Conservation (phyloP, 352 stramenopile species). For the Blastocystis sp. region DNA sequence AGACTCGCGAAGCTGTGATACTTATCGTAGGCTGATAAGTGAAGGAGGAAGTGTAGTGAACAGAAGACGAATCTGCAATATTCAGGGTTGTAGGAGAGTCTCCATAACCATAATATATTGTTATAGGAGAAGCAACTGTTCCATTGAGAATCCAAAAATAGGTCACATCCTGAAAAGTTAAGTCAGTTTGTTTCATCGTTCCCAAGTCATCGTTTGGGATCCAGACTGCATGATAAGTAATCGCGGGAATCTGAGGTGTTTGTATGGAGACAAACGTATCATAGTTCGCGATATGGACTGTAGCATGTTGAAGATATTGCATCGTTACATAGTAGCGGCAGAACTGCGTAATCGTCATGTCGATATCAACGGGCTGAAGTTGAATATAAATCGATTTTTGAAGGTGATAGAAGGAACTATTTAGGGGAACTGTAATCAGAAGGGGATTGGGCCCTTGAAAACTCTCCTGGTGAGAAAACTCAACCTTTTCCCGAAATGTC, state of each 20-base stretch:
- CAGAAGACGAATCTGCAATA: background rate
- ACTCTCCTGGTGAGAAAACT: too few species aligned
- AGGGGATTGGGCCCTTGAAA: background rate
- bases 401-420: background rate
- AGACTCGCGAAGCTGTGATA: background rate
- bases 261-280: background rate
- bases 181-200: background rate
- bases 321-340: background rate
- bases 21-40: background rate
- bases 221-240: slow-evolving; percentile 1
- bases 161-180: background rate
- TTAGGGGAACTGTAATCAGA: background rate
- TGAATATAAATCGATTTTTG: background rate
- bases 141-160: background rate
- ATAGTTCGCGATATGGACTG: background rate
- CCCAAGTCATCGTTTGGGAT: background rate
- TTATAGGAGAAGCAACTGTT: background rate
- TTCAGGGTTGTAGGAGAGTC: background rate
- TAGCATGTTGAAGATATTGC: background rate
- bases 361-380: background rate
- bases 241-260: background rate
- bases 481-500: too few species aligned
- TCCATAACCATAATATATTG: background rate
- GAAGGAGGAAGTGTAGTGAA: background rate
- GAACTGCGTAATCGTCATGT: background rate